phyloP scores from a whole-genome alignment of 495 filamentous ascomycete genomes.

The Delitschia confertaspora region DNA sequence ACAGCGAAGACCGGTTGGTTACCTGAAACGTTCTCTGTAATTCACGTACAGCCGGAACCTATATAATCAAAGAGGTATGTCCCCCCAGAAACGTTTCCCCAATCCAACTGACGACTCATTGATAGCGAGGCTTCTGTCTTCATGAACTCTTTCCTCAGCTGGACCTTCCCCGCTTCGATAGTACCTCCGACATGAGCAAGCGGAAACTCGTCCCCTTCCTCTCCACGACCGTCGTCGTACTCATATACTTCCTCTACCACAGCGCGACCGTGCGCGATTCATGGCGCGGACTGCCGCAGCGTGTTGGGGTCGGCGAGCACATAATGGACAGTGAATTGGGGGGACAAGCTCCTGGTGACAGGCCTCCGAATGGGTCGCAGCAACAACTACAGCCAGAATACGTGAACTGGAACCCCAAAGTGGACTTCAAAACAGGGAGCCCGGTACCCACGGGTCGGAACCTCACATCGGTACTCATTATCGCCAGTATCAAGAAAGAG shows the following conservation, averaged over 20 bases:
- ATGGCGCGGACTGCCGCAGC: conserved; percentile 23
- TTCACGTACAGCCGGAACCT: too few relatives aligned
- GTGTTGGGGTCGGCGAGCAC: conserved; percentile 23
- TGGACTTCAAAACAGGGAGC: conserved; percentile 14
- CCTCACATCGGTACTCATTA: conserved; percentile 45
- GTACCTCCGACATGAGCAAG: conserved; percentile 9
- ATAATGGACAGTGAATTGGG: background rate
- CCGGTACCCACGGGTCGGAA: conserved; percentile 30
- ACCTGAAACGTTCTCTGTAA: too few relatives aligned
- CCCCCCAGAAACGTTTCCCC: too few relatives aligned
- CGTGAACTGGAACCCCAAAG: conserved; percentile 25
- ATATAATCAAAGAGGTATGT: too few relatives aligned
- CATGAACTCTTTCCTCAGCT: too few relatives aligned
- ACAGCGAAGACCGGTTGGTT: too few relatives aligned
- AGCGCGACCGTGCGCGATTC: conserved; percentile 16
- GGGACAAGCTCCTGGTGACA: background rate
- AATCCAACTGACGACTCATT: too few relatives aligned
- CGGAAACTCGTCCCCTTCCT: conserved; percentile 16
- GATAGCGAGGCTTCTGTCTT: too few relatives aligned
- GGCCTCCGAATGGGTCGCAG: conserved; percentile 5
- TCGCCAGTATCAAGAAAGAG: conserved; percentile 48
- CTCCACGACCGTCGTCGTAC: conserved; percentile 13
- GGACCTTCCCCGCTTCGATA: background rate
- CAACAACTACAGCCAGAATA: conserved; percentile 19
- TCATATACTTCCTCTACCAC: conserved; percentile 22